Base-by-base conservation (phyloP, 1,139 yeast genomes). In the Spathaspora jeffriesii region DNA sequence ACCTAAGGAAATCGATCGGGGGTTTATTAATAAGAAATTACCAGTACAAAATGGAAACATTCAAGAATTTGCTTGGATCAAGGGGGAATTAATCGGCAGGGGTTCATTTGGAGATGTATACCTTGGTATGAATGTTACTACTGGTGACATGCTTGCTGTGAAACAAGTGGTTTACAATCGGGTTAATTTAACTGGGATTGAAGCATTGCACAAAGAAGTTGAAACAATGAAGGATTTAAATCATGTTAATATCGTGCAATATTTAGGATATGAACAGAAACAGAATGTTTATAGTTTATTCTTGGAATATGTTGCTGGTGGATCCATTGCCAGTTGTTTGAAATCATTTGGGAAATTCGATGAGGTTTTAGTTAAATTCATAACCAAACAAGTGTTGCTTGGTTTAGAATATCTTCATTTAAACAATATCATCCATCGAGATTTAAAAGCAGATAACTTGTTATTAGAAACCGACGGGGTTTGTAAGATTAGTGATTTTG, bases 71-170 rank as follows among this genome's bases (percentile, higher is more conserved):
- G 95, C 93, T 0, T 95, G 99, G 99, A 88, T 95, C 45, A 91
- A 91, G 63, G 99, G 99, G 74, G 98, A 92, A 60, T 75, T 93
- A 53, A 90, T 95, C 50, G 99, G 99, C 1, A 82, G 92, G 50
- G 99, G 99, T 0, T 92, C 97, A 0, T 95, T 92, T 73, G 99
- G 99, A n/a, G 85, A 89, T 40, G 99, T 95, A 1, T 93, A 81
- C 60, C 75, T 95, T 50, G 98, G 97, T 1, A 76, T 95, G 60
- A 95, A 95, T 64, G 95, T 91, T 14, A 93, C 98, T 1, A 91
- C 97, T 0, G 98, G 99, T 47, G 99, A 95, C 60, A 92, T 95
- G 97, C 85, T 95, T 70, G 99, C 99, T 0, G 99, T 95, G 1
- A 95, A 95, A 62, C 99, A 95, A 64, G 97, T 93, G 5, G 84